phyloP scores from a whole-genome alignment of 139 green algal species.

The Chlorella sp. region DNA sequence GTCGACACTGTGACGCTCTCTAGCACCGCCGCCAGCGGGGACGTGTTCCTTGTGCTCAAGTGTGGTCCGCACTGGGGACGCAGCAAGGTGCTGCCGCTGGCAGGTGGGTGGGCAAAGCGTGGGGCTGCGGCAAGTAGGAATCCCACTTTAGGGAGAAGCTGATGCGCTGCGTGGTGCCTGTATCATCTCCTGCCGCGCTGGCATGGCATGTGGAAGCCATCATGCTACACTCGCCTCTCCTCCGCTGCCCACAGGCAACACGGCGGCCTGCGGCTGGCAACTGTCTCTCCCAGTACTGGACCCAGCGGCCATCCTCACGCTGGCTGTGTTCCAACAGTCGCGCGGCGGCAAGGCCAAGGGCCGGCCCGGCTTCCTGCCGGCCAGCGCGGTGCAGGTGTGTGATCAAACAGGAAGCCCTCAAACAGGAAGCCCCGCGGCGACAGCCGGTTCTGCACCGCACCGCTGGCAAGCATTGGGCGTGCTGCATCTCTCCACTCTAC shows the following conservation, averaged over 20 bases:
- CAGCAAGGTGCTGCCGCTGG: background rate
- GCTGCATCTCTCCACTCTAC: no score
- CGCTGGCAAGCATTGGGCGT: no score
- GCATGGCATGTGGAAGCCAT: background rate
- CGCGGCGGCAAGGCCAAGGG: background rate
- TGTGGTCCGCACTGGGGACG: slow-evolving; percentile 50
- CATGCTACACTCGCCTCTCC: background rate
- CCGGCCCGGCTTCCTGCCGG: background rate
- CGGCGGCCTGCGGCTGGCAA: background rate
- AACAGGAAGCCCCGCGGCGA: no score
- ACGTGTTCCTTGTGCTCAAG: slow-evolving; percentile 41
- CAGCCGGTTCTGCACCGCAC: no score
- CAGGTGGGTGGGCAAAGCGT: background rate
- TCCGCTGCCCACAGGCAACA: slow-evolving; percentile 1
- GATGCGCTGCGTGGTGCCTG: no score
- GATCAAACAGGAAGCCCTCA: no score
- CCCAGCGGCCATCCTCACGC: slow-evolving; percentile 26
- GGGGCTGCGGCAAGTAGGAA: no score
- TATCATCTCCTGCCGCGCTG: no score
- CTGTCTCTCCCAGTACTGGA: slow-evolving; percentile 38
- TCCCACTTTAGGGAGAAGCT: no score
- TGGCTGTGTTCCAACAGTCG: slow-evolving; percentile 39
- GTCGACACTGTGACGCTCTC: background rate
- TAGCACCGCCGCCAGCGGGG: background rate
- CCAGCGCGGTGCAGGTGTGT: background rate